phyloP scores from a whole-genome alignment of 139 green algal species.

The Closterium sp. region DNA sequence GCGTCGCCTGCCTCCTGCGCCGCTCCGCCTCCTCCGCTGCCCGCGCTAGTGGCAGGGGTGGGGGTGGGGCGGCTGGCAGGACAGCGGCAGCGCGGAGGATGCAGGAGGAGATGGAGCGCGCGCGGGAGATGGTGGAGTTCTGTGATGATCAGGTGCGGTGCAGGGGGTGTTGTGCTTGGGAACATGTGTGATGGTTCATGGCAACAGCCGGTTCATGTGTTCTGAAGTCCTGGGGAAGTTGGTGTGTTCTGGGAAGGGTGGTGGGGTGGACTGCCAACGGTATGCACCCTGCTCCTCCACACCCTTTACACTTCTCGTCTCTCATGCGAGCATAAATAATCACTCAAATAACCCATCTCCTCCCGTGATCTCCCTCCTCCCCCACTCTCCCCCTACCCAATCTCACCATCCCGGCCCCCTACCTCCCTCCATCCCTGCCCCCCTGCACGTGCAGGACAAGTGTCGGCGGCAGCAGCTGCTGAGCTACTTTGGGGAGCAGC shows the following conservation, averaged over 20 bases:
- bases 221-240: too few species aligned
- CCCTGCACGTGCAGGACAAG: neutral
- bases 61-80: neutral
- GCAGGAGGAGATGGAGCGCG: neutral
- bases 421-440: neutral
- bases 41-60: too few species aligned
- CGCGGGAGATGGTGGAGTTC: neutral
- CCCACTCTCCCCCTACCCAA: too few species aligned
- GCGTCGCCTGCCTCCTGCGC: constrained; percentile 46
- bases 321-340: too few species aligned
- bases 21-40: neutral
- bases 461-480: neutral
- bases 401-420: neutral
- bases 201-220: neutral
- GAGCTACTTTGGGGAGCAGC: neutral
- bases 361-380: too few species aligned
- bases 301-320: too few species aligned
- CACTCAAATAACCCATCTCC: too few species aligned
- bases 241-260: too few species aligned
- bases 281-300: too few species aligned
- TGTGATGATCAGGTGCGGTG: neutral
- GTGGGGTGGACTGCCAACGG: too few species aligned
- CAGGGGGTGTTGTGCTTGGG: too few species aligned
- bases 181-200: neutral
- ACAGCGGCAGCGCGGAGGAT: neutral